Evolutionary conservation across 169 alveolate species (phyloP).

Genomic region (Blepharisma undulans): DNA sequence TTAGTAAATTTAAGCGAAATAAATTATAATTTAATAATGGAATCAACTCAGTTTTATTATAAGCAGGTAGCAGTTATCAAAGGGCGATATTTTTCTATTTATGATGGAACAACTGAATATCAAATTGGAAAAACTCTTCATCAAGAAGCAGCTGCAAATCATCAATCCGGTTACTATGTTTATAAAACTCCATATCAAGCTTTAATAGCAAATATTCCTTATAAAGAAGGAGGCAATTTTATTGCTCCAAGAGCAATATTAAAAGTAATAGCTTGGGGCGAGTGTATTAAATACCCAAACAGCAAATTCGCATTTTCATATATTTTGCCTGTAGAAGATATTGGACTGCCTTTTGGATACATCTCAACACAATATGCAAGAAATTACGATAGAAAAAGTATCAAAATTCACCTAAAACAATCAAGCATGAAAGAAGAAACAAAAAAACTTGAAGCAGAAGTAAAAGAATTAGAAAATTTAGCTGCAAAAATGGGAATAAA

Average conservation of each 20-base stretch:
- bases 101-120: constrained; percentile 45
- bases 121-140: constrained; percentile 30
- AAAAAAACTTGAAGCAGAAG: neutral
- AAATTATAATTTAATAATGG: neutral
- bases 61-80: constrained; percentile 55
- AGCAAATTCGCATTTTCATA: constrained; percentile 54
- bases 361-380: neutral
- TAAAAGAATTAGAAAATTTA: neutral
- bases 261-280: constrained; percentile 57
- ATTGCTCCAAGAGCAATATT: constrained; percentile 60
- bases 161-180: constrained; percentile 62
- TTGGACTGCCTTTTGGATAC: constrained; percentile 67
- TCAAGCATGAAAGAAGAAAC: neutral
- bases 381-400: neutral
- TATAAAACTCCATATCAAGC: constrained; percentile 53
- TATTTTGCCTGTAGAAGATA: constrained; percentile 52
- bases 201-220: constrained; percentile 58
- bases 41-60: constrained; percentile 47
- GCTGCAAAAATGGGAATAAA: neutral
- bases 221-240: constrained; percentile 40
- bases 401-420: neutral
- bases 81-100: constrained; percentile 54
- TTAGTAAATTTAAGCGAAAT: neutral
- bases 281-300: constrained; percentile 44
- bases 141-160: constrained; percentile 42